phyloP scores from a whole-genome alignment of 768 basidiomycete species.

The Tulasnella sp. region DNA sequence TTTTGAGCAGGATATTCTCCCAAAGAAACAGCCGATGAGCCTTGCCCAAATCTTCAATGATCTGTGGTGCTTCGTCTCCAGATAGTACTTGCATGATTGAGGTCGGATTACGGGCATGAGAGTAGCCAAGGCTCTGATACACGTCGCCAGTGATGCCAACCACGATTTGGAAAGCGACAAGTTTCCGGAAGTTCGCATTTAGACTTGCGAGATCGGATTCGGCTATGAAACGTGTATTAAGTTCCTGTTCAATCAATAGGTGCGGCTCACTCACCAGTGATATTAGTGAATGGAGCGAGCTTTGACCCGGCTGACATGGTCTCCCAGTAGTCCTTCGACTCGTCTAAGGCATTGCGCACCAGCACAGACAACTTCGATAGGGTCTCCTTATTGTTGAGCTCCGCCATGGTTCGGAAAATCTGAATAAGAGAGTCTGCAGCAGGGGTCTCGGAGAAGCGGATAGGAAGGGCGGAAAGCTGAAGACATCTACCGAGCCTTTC shows the following conservation, averaged over 20 bases:
- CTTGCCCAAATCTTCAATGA: conserved; percentile 72
- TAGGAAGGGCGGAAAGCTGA: conserved; percentile 82
- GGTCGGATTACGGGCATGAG: conserved; percentile 76
- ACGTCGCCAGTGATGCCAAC: conserved; percentile 85
- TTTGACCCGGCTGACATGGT: conserved; percentile 58
- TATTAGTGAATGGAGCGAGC: conserved; percentile 65
- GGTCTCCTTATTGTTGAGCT: conserved; percentile 78
- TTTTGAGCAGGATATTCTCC: conserved; percentile 82
- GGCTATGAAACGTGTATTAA: conserved; percentile 43
- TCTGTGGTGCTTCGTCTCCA: conserved; percentile 61
- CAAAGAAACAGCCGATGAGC: conserved; percentile 82
- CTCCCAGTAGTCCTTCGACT: conserved; percentile 75
- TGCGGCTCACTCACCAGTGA: conserved; percentile 47
- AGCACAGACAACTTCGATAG: conserved; percentile 69
- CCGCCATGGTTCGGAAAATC: conserved; percentile 86
- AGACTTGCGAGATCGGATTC: conserved; percentile 52
- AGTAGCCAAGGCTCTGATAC: conserved; percentile 79
- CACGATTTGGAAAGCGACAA: conserved; percentile 76
- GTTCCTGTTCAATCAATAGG: conserved; percentile 25
- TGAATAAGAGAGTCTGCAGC: conserved; percentile 87
- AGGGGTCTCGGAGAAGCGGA: conserved; percentile 82
- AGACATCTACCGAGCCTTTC: conserved; percentile 75
- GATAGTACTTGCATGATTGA: conserved; percentile 75
- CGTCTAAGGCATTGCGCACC: conserved; percentile 68
- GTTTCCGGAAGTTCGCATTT: conserved; percentile 68